These are phyloP conservation scores for Oehlia diaphana DNA, from an alignment of 192 early-diverging fungal species.

Conservation along the genomic window DNA sequence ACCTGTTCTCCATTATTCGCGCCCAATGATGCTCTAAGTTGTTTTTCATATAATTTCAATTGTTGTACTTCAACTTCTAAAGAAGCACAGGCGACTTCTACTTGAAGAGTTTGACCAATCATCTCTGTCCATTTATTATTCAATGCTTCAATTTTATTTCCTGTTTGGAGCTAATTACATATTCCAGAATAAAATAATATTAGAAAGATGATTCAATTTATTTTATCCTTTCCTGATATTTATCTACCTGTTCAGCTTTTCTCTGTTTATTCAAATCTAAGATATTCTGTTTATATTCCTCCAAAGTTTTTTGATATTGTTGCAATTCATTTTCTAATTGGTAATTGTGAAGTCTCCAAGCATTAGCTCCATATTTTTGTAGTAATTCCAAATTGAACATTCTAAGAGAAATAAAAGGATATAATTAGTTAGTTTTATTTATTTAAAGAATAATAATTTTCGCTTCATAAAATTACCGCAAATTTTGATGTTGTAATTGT, in stretches of 20 bases:
- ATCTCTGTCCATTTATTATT: slow-evolving; percentile 56
- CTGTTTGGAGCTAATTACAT: slow-evolving; percentile 38
- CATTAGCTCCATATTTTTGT: slow-evolving; percentile 56
- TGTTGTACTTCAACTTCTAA: slow-evolving; percentile 9
- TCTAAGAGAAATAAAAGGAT: slow-evolving; percentile 18
- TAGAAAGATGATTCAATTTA: background rate
- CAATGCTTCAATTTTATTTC: slow-evolving; percentile 39
- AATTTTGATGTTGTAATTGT: slow-evolving; percentile 52
- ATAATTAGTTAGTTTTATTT: background rate
- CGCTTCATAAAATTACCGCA: slow-evolving; percentile 39
- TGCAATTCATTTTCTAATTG: slow-evolving; percentile 47
- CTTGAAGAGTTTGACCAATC: slow-evolving; percentile 47
- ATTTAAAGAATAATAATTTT: slow-evolving; percentile 23
- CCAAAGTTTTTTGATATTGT: slow-evolving; percentile 41
- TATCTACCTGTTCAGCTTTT: slow-evolving; percentile 51
- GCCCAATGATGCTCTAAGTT: background rate
- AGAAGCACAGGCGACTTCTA: slow-evolving; percentile 14
- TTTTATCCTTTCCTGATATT: background rate
- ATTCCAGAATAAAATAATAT: slow-evolving; percentile 2
- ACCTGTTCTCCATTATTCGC: background rate
- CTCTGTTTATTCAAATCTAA: slow-evolving; percentile 52
- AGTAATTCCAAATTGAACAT: slow-evolving; percentile 51
- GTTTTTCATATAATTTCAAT: slow-evolving; percentile 8
- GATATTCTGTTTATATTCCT: slow-evolving; percentile 43
- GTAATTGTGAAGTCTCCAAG: slow-evolving; percentile 60